phyloP scores from a whole-genome alignment of 371 early-diverging fungal species.

The Apophysomyces trapeziformis region DNA sequence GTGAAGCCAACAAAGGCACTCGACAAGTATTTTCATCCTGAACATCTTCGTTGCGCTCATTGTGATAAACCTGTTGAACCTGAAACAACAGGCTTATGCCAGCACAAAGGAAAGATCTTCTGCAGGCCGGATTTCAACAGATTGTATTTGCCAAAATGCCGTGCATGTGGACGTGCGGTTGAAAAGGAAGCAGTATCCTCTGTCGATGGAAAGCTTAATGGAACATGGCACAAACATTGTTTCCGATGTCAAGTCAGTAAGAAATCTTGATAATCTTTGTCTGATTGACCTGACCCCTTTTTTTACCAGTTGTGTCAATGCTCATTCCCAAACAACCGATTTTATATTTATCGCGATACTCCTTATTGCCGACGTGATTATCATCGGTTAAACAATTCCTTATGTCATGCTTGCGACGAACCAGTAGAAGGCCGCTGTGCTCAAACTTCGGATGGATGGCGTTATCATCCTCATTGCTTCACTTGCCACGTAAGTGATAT shows the following conservation, averaged over 20 bases:
- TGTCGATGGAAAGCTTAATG: slow-evolving; percentile 68
- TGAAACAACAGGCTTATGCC: slow-evolving; percentile 70
- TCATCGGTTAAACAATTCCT: slow-evolving; percentile 75
- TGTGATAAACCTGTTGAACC: slow-evolving; percentile 63
- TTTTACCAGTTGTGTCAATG: slow-evolving; percentile 35
- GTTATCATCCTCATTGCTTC: slow-evolving; percentile 37
- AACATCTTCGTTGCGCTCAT: slow-evolving; percentile 61
- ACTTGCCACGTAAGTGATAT: slow-evolving; percentile 19
- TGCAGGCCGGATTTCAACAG: slow-evolving; percentile 71
- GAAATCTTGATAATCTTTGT: slow-evolving; percentile 8
- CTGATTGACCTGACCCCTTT: slow-evolving; percentile 5
- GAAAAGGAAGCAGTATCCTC: slow-evolving; percentile 73
- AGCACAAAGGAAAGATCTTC: slow-evolving; percentile 66
- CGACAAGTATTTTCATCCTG: slow-evolving; percentile 59
- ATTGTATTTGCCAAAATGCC: slow-evolving; percentile 64
- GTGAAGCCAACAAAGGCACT: slow-evolving; percentile 59
- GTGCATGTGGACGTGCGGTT: slow-evolving; percentile 64
- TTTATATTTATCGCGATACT: slow-evolving; percentile 72
- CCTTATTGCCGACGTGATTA: slow-evolving; percentile 80
- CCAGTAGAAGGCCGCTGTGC: slow-evolving; percentile 86
- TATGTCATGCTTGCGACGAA: slow-evolving; percentile 70
- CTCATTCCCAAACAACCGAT: slow-evolving; percentile 78
- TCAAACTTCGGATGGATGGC: slow-evolving; percentile 63
- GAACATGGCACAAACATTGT: slow-evolving; percentile 68
- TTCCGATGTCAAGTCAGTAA: slow-evolving; percentile 37